Base-by-base conservation (phyloP, 306 rosid species). In the Malus orientalis region DNA sequence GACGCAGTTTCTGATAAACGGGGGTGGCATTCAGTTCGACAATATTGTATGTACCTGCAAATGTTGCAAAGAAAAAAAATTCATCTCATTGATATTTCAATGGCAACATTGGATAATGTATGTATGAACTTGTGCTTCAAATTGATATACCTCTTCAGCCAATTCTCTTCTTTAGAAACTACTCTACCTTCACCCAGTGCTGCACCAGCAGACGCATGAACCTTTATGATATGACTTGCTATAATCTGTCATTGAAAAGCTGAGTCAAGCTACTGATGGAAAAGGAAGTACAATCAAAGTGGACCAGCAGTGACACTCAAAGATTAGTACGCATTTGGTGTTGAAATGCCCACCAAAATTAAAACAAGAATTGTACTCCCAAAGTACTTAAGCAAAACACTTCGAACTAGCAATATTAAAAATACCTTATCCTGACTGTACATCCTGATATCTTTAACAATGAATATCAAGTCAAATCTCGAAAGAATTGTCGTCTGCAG, bases 401-500 rank as follows among this genome's bases (percentile, higher is more conserved):
- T 51, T 16, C 25, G 19, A 74, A 72, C 22, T 44, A 82, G 66
- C 59, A 76, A 64, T 81, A 45, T 40, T 9, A 8, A 76, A 67
- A 69, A 38, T 90, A 95, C 99, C 97, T 90, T 95, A 82, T 95
- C 99, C 82, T 95, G 99, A 76, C 88, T 85, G 82, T 89, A 92
- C 91, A 84, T 89, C 81, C 97, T 95, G 91, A 92, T 70, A 81
- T 95, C 99, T 84, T 95, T 95, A 86, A 95, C 99, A 70, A 95
- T 95, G 88, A 95, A 95, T 79, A 92, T 95, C 80, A 95, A 84
- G 81, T 95, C 99, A 80, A 95, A 95, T 81, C 99, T 87, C 73
- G 99, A 95, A 74, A 95, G 97, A 88, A 95, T 95, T 25, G 99
- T 95, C 2, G 99, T 95, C 91, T 95, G 99, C 88, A 95, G 83